A percentile compares a stretch with the other conserved stretches of the same genome.
phyloP scores from a whole-genome alignment of 495 filamentous ascomycete species.

The Hypoxylon fuscum region DNA sequence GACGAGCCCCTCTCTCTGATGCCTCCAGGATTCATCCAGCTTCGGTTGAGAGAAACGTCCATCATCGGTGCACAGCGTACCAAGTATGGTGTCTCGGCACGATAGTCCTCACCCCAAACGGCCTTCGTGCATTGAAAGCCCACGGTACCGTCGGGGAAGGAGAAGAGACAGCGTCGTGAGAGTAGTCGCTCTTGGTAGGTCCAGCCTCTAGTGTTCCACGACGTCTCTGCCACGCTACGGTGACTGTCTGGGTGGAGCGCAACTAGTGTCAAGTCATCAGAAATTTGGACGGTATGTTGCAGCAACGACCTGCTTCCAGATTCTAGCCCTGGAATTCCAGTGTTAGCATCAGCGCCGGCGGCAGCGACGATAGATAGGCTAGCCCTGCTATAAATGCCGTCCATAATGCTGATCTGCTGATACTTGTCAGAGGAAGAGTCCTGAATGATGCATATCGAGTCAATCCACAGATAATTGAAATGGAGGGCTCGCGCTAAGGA shows the following conservation, averaged over 20 bases:
- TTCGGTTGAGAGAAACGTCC: neutral
- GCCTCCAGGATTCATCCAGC: neutral
- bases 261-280: conserved; percentile 2
- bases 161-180: conserved; percentile 47
- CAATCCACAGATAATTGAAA: conserved; percentile 44
- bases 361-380: conserved; percentile 38
- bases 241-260: neutral
- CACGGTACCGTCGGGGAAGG: conserved; percentile 31
- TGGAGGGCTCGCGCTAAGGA: conserved; percentile 25
- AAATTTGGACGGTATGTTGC: conserved; percentile 25
- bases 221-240: neutral
- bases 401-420: conserved; percentile 38
- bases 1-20: neutral
- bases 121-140: conserved; percentile 45
- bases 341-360: conserved; percentile 17
- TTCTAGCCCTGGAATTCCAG: conserved; percentile 21
- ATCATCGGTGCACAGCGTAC: neutral
- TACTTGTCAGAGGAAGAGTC: conserved; percentile 21
- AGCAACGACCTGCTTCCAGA: conserved; percentile 4
- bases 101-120: conserved; percentile 3
- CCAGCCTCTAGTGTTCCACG: conserved; percentile 47
- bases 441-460: conserved; percentile 46
- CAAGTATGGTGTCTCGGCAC: neutral
- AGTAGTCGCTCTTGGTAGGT: conserved; percentile 51
- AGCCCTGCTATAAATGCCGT: conserved; percentile 42